A percentile compares a stretch with the other conserved stretches of the same genome.
These are phyloP conservation scores for Chalciporus chontae DNA, from an alignment of 768 basidiomycete genomes.

Conservation along the genomic window DNA sequence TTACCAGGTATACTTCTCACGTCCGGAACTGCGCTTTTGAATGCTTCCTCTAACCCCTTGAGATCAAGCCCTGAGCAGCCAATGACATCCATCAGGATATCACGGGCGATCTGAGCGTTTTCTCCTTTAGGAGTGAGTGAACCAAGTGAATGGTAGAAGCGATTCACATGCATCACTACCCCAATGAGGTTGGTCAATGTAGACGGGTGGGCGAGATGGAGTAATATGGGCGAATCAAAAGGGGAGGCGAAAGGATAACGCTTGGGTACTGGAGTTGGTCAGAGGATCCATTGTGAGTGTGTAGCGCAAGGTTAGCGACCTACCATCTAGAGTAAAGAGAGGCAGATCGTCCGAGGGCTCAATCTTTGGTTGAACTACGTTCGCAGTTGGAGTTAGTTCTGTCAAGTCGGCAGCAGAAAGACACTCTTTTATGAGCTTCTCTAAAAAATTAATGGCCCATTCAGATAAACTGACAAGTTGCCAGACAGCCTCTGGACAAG, in stretches of 20 bases:
- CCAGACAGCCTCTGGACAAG: slow-evolving; percentile 62
- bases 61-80: slow-evolving; percentile 66
- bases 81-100: slow-evolving; percentile 58
- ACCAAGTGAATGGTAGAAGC: slow-evolving; percentile 52
- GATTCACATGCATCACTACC: slow-evolving; percentile 54
- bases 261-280: slow-evolving; percentile 25
- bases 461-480: slow-evolving; percentile 58
- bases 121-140: slow-evolving; percentile 55
- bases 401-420: slow-evolving; percentile 32
- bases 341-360: slow-evolving; percentile 28
- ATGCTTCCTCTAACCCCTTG: slow-evolving; percentile 42
- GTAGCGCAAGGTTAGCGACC: slow-evolving; percentile 10
- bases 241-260: slow-evolving; percentile 13
- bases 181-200: slow-evolving; percentile 48
- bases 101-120: slow-evolving; percentile 61
- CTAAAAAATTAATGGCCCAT: slow-evolving; percentile 62
- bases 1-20: slow-evolving; percentile 20
- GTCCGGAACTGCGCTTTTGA: slow-evolving; percentile 37
- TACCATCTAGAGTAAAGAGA: slow-evolving; percentile 25
- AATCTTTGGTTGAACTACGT: slow-evolving; percentile 18
- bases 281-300: slow-evolving; percentile 40
- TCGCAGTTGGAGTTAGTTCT: slow-evolving; percentile 9
- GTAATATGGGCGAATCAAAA: slow-evolving; percentile 40
- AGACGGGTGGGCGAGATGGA: slow-evolving; percentile 63
- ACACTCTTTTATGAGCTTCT: slow-evolving; percentile 57